These are phyloP conservation scores for Trypanosoma boissoni DNA, from an alignment of 208 protist species.

Conservation along the genomic window DNA sequence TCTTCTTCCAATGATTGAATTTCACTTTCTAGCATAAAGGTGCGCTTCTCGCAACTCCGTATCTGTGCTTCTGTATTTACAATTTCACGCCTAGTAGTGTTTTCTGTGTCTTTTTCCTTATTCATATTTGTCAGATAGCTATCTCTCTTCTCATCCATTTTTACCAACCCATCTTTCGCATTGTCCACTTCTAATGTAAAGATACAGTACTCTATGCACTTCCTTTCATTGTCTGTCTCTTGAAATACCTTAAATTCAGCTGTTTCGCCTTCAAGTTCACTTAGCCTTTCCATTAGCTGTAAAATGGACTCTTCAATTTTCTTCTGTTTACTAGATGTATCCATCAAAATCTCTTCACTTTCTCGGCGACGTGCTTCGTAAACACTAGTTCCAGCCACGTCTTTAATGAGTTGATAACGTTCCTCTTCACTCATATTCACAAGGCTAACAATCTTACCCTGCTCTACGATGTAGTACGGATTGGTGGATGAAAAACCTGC, in stretches of 20 bases:
- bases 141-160: slow-evolving; percentile 58
- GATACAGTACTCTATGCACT: slow-evolving; percentile 92
- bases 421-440: slow-evolving; percentile 95
- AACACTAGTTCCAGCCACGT: slow-evolving; percentile 97
- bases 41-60: slow-evolving; percentile 32
- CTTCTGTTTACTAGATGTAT: slow-evolving; percentile 81
- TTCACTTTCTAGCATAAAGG: slow-evolving; percentile 54
- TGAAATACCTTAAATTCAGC: slow-evolving; percentile 94
- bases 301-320: slow-evolving; percentile 91
- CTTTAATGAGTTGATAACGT: slow-evolving; percentile 97
- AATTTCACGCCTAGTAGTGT: slow-evolving; percentile 45
- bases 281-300: slow-evolving; percentile 92
- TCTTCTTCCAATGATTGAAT: slow-evolving; percentile 60
- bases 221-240: slow-evolving; percentile 84
- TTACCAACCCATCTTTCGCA: slow-evolving; percentile 46
- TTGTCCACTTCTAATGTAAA: slow-evolving; percentile 66
- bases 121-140: slow-evolving; percentile 35
- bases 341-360: slow-evolving; percentile 92
- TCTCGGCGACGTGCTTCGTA: slow-evolving; percentile 96
- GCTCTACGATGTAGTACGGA: slow-evolving; percentile 99
- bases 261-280: slow-evolving; percentile 95
- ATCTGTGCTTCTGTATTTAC: slow-evolving; percentile 32
- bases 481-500: slow-evolving; percentile 98
- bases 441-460: slow-evolving; percentile 96
- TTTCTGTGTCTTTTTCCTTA: slow-evolving; percentile 39